Evolutionary conservation across 2,329 filamentous ascomycete species (phyloP).

Genomic region (Metarhizium album): DNA sequence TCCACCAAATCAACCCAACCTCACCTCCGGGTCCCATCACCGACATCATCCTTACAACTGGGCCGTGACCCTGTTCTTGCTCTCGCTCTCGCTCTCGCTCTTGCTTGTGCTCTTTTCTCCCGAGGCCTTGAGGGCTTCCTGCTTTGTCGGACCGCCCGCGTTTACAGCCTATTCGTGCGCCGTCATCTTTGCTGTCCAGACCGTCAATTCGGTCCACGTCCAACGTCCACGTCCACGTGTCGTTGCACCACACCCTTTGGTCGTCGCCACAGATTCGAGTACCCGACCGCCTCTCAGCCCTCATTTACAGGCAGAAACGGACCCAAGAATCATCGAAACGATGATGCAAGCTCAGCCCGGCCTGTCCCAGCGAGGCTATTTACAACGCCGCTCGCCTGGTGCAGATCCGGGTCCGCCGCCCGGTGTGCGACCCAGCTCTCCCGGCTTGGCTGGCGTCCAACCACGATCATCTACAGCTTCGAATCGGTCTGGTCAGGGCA

Average conservation of each 20-base stretch:
- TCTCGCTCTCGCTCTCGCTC: background rate
- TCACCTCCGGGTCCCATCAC: background rate
- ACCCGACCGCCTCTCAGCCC: background rate
- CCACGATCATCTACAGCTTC: constrained; percentile 57
- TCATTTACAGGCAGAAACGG: background rate
- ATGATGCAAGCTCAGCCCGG: constrained; percentile 38
- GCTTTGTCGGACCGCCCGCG: constrained; percentile 1
- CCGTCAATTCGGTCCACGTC: background rate
- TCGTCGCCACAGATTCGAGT: background rate
- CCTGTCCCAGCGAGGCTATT: constrained; percentile 37
- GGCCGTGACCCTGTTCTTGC: background rate
- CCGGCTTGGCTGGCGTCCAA: constrained; percentile 43
- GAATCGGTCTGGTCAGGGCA: constrained; percentile 44
- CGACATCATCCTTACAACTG: background rate
- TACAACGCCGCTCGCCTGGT: constrained; percentile 53
- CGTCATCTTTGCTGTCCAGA: constrained; percentile 6
- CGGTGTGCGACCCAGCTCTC: constrained; percentile 50
- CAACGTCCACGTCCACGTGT: background rate
- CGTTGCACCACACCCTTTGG: background rate
- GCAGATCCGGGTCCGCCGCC: constrained; percentile 48
- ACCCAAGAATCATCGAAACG: background rate
- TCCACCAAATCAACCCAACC: background rate
- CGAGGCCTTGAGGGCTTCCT: constrained; percentile 13
- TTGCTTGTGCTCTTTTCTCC: constrained; percentile 3
- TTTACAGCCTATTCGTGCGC: background rate